These are phyloP conservation scores for Ammopiptanthus mongolicus DNA, from an alignment of 306 rosid species.

Conservation along the genomic window DNA sequence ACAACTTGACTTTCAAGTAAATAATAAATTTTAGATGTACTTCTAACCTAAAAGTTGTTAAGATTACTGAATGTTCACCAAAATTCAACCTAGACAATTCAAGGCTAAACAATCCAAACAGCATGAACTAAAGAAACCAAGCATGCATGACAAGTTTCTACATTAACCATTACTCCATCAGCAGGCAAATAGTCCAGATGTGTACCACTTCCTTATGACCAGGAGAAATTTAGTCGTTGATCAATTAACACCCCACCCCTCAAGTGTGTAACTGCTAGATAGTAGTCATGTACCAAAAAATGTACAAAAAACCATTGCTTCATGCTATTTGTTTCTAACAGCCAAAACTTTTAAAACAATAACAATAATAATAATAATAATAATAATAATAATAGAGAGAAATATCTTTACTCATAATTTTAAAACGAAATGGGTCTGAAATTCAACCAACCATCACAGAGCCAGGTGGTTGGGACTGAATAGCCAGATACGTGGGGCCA, in stretches of 20 bases:
- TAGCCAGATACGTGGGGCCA: conserved; percentile 94
- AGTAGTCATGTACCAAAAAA: not conserved
- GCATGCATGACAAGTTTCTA: not conserved
- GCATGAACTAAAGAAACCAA: conserved; percentile 1
- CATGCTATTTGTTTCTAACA: conserved; percentile 1
- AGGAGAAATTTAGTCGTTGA: not conserved
- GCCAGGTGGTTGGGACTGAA: conserved; percentile 98
- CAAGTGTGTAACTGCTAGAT: not conserved
- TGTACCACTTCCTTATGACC: not conserved
- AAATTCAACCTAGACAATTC: conserved; percentile 10
- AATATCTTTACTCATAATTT: not conserved
- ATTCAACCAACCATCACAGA: conserved; percentile 75
- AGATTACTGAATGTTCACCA: not conserved
- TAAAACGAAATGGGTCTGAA: not conserved
- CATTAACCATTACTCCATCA: not conserved
- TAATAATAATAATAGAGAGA: not conserved
- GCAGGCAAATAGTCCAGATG: not conserved
- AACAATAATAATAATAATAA: not conserved
- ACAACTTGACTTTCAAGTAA: not conserved
- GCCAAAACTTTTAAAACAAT: not conserved
- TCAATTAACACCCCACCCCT: not conserved
- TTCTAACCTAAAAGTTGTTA: not conserved
- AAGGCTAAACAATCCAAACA: not conserved
- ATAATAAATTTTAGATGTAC: not conserved
- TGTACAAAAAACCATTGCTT: not conserved